Evolutionary conservation across 306 rosid genomes (phyloP), one percentile per base, ranked within the genome.

Genomic region (Prunus mume): DNA sequence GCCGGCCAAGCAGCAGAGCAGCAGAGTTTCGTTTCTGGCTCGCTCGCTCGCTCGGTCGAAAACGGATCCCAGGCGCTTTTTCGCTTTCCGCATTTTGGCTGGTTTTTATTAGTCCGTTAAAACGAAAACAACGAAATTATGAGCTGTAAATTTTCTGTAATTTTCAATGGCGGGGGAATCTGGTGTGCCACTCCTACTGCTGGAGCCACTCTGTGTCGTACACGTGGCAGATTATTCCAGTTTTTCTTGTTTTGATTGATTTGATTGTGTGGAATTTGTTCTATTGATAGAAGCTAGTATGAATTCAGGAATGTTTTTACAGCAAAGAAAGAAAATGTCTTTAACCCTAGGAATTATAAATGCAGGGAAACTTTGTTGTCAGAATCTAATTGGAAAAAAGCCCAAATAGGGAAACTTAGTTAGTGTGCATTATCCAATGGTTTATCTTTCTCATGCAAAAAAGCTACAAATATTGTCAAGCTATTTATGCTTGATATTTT

Each of bases 51-150:
- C 72, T 72, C 45, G 62, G 68, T 71, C 25, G 61, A 38, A 72
- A 25, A 27, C 69, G 69, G 77, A 60, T 73, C 77, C 76, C 58
- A 60, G 68, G 77, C 58, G 58, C 77, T 19, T 22, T 27, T 73
- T 73, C 3, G 41, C 14, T 65, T 65, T 65, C 12, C 50, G 50
- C 47, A 38, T 32, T 65, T 34, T 20, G 50, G 49, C 25, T 11
- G 50, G 49, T 34, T 65, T 60, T 28, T 65, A 34, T 17, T 65
- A 65, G 69, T 65, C 50, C 17, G 17, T 65, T 10, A 19, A 34
- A 27, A 65, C 17, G 14, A 34, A 34, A 4, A 30, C 45, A 38
- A 12, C n/a, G 38, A 65, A 65, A 65, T 32, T 65, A 14, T 65
- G 69, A n/a, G 69, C 50, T 65, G 69, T 65, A 65, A 38, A n/a